phyloP scores from a whole-genome alignment of 202 grass and related monocot genomes.

The Panicum virgatum region DNA sequence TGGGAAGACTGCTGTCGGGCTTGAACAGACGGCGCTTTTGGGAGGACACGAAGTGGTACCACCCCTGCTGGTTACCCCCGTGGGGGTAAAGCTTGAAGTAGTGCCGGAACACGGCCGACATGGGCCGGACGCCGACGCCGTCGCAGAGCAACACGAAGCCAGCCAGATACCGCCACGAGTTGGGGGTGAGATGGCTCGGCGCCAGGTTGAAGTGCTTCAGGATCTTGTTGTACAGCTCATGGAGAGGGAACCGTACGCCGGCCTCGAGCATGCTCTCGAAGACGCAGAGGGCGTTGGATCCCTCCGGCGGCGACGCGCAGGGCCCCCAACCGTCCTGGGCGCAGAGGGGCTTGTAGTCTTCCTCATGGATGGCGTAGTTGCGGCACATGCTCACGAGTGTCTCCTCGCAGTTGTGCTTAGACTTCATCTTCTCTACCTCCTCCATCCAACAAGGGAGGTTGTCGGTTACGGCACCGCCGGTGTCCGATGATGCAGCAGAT shows the following conservation, averaged over 20 bases:
- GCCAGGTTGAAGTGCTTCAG: constrained; percentile 21
- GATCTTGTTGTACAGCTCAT: background rate
- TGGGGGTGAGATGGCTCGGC: constrained; percentile 21
- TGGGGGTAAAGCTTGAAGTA: background rate
- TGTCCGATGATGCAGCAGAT: too few relatives aligned
- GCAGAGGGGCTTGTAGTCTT: background rate
- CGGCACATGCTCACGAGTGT: background rate
- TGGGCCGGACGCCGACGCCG: background rate
- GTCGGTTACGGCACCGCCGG: too few relatives aligned
- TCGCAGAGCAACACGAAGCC: constrained; percentile 27
- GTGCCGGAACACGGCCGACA: background rate
- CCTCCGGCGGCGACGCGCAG: background rate
- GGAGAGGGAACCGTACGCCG: constrained; percentile 27
- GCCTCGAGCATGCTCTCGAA: background rate
- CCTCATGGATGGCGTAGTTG: background rate
- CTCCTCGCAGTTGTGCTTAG: background rate
- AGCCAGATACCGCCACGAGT: background rate
- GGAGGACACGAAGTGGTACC: background rate
- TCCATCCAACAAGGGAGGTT: background rate
- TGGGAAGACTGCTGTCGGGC: background rate
- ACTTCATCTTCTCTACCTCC: background rate
- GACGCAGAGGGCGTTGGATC: background rate
- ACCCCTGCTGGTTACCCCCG: too few relatives aligned
- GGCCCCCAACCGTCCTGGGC: background rate
- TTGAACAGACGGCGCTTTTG: background rate